Evolutionary conservation across 1,284 basidiomycete species (phyloP).

Genomic region (Vanrija humicola): DNA sequence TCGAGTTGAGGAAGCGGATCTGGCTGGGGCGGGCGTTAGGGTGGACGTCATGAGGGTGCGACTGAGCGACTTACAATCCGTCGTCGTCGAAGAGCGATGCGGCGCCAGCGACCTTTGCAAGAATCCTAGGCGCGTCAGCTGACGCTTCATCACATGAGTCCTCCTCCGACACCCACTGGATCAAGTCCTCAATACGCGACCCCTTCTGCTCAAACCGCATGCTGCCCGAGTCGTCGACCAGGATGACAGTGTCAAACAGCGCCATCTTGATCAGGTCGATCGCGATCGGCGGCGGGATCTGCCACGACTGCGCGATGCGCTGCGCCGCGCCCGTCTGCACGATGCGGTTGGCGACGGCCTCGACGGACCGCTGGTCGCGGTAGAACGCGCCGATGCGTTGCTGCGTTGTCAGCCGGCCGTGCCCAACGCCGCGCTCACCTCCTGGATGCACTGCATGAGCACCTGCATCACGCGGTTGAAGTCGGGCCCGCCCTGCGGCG

Average conservation of each 20-base stretch:
- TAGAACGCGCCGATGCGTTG: slow-evolving; percentile 52
- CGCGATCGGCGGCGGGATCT: slow-evolving; percentile 50
- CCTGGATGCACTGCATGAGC: slow-evolving; percentile 46
- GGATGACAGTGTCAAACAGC: slow-evolving; percentile 47
- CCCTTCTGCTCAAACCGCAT: slow-evolving; percentile 50
- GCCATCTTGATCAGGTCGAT: slow-evolving; percentile 49
- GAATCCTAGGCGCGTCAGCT: slow-evolving; percentile 27
- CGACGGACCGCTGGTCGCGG: slow-evolving; percentile 48
- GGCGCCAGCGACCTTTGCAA: slow-evolving; percentile 48
- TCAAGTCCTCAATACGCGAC: slow-evolving; percentile 50
- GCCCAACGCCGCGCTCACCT: slow-evolving; percentile 31
- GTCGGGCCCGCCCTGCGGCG: not conserved
- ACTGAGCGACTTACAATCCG: slow-evolving; percentile 33
- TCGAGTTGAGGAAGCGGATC: slow-evolving; percentile 52
- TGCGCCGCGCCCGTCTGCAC: slow-evolving; percentile 46
- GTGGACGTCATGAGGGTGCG: slow-evolving; percentile 17
- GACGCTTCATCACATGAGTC: too few relatives aligned
- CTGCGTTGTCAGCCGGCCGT: slow-evolving; percentile 25
- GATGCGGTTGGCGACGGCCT: slow-evolving; percentile 49
- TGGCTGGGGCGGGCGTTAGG: slow-evolving; percentile 21
- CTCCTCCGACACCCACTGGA: slow-evolving; percentile 31
- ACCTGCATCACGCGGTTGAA: slow-evolving; percentile 5
- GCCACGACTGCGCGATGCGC: slow-evolving; percentile 49
- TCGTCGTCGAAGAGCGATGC: slow-evolving; percentile 51
- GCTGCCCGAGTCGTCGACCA: slow-evolving; percentile 49